Conservation (phyloP, 1,139 yeast genomes). For the Hansenula sp. region DNA sequence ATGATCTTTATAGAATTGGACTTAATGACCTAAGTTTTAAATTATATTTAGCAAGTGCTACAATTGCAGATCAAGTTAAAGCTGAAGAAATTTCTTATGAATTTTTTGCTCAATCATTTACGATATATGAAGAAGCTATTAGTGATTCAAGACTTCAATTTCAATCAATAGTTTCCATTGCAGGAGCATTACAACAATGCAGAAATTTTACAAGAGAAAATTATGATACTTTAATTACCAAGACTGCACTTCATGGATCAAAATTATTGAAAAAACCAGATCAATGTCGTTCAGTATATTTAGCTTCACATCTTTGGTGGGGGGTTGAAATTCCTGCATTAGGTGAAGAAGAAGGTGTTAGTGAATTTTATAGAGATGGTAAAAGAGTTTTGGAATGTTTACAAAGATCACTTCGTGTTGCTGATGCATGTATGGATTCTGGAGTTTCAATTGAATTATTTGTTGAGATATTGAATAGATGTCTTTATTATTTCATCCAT, state of each 20-base stretch:
- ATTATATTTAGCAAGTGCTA: constrained; percentile 50
- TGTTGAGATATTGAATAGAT: constrained; percentile 83
- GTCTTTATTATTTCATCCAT: constrained; percentile 79
- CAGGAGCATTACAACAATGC: constrained; percentile 58
- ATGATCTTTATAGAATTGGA: constrained; percentile 57
- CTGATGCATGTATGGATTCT: constrained; percentile 90
- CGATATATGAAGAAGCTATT: constrained; percentile 79
- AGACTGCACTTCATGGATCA: constrained; percentile 84
- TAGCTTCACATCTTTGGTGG: constrained; percentile 95
- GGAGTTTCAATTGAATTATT: constrained; percentile 75
- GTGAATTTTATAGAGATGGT: constrained; percentile 45
- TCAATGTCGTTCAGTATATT: constrained; percentile 86
- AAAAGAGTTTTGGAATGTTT: constrained; percentile 64
- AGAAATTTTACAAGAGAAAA: constrained; percentile 45
- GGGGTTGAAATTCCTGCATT: constrained; percentile 56
- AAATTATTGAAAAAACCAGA: constrained; percentile 87
- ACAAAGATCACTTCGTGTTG: constrained; percentile 77
- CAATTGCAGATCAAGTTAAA: constrained; percentile 71
- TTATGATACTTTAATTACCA: constrained; percentile 78
- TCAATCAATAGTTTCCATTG: constrained; percentile 47
- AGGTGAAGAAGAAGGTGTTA: constrained; percentile 43
- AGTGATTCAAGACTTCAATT: constrained; percentile 59
- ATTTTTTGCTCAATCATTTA: constrained; percentile 82
- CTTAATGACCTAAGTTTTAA: constrained; percentile 43
- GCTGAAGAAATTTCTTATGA: constrained; percentile 74